phyloP scores from a whole-genome alignment of 1,284 basidiomycete genomes.

The Cutaneotrichosporon arboriforme region DNA sequence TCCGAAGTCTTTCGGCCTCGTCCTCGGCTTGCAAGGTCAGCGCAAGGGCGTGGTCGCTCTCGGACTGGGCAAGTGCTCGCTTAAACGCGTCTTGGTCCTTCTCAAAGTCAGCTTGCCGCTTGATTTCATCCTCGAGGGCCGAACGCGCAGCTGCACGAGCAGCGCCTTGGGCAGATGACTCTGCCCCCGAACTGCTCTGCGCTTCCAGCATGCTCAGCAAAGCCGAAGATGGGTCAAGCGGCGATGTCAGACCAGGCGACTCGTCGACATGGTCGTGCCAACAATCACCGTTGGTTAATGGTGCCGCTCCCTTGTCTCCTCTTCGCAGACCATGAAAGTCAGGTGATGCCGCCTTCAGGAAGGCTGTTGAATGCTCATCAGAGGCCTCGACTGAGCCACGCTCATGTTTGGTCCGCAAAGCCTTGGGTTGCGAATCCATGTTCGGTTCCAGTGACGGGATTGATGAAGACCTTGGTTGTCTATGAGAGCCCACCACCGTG shows the following conservation, averaged over 20 bases:
- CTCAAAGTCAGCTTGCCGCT: slow-evolving; percentile 14
- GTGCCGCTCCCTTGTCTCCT: too few species aligned
- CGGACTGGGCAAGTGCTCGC: background rate
- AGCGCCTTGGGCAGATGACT: slow-evolving; percentile 24
- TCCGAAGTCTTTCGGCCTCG: background rate
- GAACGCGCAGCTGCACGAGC: slow-evolving; percentile 12
- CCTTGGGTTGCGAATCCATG: too few species aligned
- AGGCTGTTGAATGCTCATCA: too few species aligned
- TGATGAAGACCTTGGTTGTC: too few species aligned
- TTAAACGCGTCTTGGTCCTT: background rate
- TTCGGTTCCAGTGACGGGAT: too few species aligned
- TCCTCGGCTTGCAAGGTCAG: background rate
- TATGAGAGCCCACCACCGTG: too few species aligned
- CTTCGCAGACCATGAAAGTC: too few species aligned
- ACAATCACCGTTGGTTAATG: too few species aligned
- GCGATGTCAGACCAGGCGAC: background rate
- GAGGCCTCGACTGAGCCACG: too few species aligned
- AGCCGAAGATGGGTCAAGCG: slow-evolving; percentile 8
- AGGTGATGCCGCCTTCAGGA: too few species aligned
- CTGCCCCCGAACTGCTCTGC: slow-evolving; percentile 3
- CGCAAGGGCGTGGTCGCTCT: background rate
- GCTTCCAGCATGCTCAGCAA: slow-evolving; percentile 31
- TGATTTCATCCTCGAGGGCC: slow-evolving; percentile 6
- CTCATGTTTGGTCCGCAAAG: too few species aligned
- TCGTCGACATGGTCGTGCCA: too few species aligned